Percentiles rank a stretch among this genome's conserved stretches.
phyloP scores from a whole-genome alignment of 768 basidiomycete genomes.

The Lactifluus echinatus region DNA sequence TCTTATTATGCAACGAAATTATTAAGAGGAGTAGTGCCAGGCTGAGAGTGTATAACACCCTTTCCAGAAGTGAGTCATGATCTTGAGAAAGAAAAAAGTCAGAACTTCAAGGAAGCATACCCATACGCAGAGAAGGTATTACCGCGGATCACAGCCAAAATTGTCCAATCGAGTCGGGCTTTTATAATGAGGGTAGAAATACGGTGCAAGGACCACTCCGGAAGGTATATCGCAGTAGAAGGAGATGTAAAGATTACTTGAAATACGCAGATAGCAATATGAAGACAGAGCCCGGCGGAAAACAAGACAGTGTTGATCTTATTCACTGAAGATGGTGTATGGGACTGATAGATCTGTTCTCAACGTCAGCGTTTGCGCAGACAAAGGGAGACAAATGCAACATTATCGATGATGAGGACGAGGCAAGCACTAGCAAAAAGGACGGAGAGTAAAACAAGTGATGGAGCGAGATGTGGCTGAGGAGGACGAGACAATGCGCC shows the following conservation, averaged over 20 bases:
- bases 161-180: constrained; percentile 6
- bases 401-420: constrained; percentile 9
- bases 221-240: constrained; percentile 10
- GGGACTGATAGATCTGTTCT: constrained; percentile 19
- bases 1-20: constrained; percentile 8
- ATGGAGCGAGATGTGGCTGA: neutral
- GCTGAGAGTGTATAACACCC: constrained; percentile 22
- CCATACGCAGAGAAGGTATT: neutral
- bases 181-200: constrained; percentile 8
- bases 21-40: constrained; percentile 22
- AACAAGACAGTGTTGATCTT: constrained; percentile 18
- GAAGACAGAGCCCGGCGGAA: constrained; percentile 22
- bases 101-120: neutral
- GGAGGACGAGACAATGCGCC: constrained; percentile 16
- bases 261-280: constrained; percentile 17
- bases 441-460: constrained; percentile 4
- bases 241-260: constrained; percentile 6
- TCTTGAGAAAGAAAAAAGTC: constrained; percentile 21
- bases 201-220: constrained; percentile 22
- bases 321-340: constrained; percentile 6
- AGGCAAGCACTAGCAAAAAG: constrained; percentile 6
- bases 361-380: neutral
- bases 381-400: neutral
- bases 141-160: constrained; percentile 14
- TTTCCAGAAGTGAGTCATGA: constrained; percentile 26